Evolutionary conservation across 495 filamentous ascomycete species (phyloP), one percentile per base, ranked within the genome.

Genomic region (Hamigera avellanea): DNA sequence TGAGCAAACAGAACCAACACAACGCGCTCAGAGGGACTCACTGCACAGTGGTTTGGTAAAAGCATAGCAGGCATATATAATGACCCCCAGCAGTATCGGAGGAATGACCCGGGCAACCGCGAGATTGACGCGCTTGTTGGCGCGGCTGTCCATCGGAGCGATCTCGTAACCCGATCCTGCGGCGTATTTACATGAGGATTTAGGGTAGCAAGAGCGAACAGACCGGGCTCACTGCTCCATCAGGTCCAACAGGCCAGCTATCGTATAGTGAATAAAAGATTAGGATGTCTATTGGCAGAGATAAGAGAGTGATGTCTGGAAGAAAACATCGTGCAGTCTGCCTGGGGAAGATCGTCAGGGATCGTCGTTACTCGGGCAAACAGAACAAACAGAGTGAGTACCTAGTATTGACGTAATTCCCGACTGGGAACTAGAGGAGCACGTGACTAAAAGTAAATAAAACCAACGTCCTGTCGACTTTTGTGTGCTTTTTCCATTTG

Each of bases 61-160:
- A 23, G 71, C 75, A 55, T 75, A 85, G 15, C 65, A 72, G 10
- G 69, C 73, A 54, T 81, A 85, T 6, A 66, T 66, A 38, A 78
- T 61, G 19, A 72, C 57, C 19, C 70, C 72, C 13, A 73, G 46
- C 14, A 83, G 57, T 19, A 82, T 45, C 19, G 69, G 39, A 30
- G 80, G 80, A 30, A 83, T 73, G 30, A 72, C 41, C 32, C 68
- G 56, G 17, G 76, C 73, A 26, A 66, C 61, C 45, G 59, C 69
- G 29, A 69, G 40, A 52, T 74, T 78, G 29, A 57, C 56, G 38
- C 64, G 58, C 46, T 61, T 67, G 26, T 65, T 56, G 40, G 66
- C 39, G 30, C 49, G 51, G 30, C 41, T 30, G 37, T 56, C 53
- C 51, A 54, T 53, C 36, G 40, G 37, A 42, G 19, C 6, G 17